Conservation (phyloP, 441 rosid species). For the Metrosideros polymorpha region DNA sequence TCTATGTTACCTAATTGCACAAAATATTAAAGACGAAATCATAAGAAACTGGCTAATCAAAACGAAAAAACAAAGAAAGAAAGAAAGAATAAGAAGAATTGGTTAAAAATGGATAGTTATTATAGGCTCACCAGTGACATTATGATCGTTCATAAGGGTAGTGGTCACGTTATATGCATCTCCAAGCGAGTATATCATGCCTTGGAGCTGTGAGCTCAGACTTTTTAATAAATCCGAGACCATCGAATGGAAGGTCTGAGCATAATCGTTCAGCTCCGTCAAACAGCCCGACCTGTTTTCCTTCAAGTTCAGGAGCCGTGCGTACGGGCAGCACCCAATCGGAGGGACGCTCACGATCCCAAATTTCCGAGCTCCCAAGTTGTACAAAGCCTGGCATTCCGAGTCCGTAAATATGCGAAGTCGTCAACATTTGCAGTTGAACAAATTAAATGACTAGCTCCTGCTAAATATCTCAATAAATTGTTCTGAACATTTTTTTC, state of each 20-base stretch:
- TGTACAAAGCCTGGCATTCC: not conserved
- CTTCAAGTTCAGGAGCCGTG: not conserved
- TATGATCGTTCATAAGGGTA: not conserved
- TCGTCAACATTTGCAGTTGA: not conserved
- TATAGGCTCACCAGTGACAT: not conserved
- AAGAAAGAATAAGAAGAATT: not conserved
- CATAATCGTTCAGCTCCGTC: not conserved
- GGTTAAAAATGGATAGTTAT: not conserved
- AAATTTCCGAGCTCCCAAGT: not conserved
- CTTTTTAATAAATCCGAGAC: not conserved
- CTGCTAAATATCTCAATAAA: not conserved
- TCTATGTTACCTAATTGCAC: not conserved
- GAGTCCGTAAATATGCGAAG: fast-evolving
- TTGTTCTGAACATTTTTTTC: not conserved
- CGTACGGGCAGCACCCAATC: not conserved
- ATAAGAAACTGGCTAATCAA: not conserved
- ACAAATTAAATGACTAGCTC: not conserved
- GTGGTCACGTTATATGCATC: not conserved
- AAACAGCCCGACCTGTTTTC: not conserved
- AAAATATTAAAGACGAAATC: not conserved
- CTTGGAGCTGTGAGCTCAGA: not conserved
- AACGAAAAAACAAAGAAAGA: no score
- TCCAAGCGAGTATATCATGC: not conserved
- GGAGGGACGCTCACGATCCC: not conserved
- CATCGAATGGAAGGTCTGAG: not conserved